phyloP scores from a whole-genome alignment of 1,284 basidiomycete species.

The Lentinula novae-zelandiae region DNA sequence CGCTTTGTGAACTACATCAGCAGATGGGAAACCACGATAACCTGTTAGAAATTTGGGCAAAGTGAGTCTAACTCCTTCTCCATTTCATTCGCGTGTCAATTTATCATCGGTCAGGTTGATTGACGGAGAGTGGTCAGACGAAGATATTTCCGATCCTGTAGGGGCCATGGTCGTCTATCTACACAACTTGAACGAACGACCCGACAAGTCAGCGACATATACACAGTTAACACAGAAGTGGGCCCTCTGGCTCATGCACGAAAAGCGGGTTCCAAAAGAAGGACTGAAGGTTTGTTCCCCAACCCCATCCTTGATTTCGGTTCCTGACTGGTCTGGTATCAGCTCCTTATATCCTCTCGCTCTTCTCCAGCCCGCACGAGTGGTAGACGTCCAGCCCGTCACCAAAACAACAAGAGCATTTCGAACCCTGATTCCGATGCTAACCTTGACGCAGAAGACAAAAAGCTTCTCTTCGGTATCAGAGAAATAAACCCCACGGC shows the following conservation, averaged over 20 bases:
- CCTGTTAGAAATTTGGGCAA: conserved; percentile 66
- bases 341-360: conserved; percentile 49
- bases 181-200: conserved; percentile 51
- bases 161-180: conserved; percentile 66
- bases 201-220: neutral
- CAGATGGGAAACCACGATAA: conserved; percentile 55
- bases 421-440: neutral
- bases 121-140: conserved; percentile 67
- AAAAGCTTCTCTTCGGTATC: conserved; percentile 51
- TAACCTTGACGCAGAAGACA: conserved; percentile 45
- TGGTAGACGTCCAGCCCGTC: conserved; percentile 44
- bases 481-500: conserved; percentile 51
- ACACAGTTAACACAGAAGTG: conserved; percentile 60
- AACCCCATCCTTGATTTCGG: neutral
- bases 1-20: conserved; percentile 63
- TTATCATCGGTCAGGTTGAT: conserved; percentile 49
- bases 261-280: conserved; percentile 58
- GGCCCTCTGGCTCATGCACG: conserved; percentile 71
- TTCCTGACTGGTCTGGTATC: neutral
- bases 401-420: neutral
- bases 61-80: conserved; percentile 42
- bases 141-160: conserved; percentile 65
- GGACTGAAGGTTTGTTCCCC: conserved; percentile 62
- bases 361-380: conserved; percentile 32
- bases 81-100: neutral